Percentiles rank a stretch among this genome's conserved stretches.
Evolutionary conservation across 495 filamentous ascomycete species (phyloP).

Genomic region (Aspergillus sclerotiicarbonarius): DNA sequence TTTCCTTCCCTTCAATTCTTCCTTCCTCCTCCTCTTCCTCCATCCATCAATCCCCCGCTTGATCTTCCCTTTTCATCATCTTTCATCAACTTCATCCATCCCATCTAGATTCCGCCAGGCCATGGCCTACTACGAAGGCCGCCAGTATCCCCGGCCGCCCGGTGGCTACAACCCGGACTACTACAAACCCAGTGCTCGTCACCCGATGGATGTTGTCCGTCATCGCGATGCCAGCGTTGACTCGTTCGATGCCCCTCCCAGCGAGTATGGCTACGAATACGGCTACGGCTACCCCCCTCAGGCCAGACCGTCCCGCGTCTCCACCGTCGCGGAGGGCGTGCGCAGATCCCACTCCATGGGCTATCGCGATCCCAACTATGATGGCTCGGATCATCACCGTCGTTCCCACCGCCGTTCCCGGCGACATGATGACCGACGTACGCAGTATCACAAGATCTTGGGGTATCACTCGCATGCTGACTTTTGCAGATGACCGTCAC

Average conservation of each 20-base stretch:
- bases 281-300: slow-evolving; percentile 45
- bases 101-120: slow-evolving; percentile 9
- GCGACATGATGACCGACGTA: slow-evolving; percentile 52
- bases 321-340: slow-evolving; percentile 30
- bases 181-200: slow-evolving; percentile 19
- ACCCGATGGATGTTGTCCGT: slow-evolving; percentile 49
- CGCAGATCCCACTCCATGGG: slow-evolving; percentile 46
- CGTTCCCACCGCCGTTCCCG: slow-evolving; percentile 51
- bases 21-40: slow-evolving; percentile 8
- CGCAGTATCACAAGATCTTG: neutral
- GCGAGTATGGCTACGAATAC: slow-evolving; percentile 46
- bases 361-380: slow-evolving; percentile 44
- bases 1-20: slow-evolving; percentile 14
- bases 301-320: slow-evolving; percentile 31
- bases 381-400: slow-evolving; percentile 55
- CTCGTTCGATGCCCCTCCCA: slow-evolving; percentile 65
- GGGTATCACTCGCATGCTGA: slow-evolving; percentile 2
- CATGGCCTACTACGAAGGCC: slow-evolving; percentile 46
- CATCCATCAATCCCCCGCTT: slow-evolving; percentile 13
- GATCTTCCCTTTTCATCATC: slow-evolving; percentile 19
- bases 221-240: slow-evolving; percentile 54
- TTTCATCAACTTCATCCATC: slow-evolving; percentile 7
- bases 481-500: slow-evolving; percentile 36
- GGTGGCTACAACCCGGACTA: slow-evolving; percentile 33
- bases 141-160: slow-evolving; percentile 30